phyloP scores from a whole-genome alignment of 2,329 filamentous ascomycete genomes.

The Neurospora sp. region DNA sequence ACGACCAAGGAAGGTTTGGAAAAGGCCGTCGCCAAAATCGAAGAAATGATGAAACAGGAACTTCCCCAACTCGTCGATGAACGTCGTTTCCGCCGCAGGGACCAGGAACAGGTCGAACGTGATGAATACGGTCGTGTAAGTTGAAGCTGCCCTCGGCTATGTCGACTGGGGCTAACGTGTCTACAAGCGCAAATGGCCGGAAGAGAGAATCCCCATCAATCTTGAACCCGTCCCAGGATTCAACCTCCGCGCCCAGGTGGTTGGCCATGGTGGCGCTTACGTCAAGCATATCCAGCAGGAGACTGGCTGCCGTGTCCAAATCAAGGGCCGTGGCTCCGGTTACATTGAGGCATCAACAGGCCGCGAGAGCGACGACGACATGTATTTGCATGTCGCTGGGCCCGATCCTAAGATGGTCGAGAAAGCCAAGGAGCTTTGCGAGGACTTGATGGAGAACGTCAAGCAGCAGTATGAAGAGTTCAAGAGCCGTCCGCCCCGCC shows the following conservation, averaged over 20 bases:
- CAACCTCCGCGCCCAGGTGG: conserved; percentile 91
- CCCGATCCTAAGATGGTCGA: conserved; percentile 81
- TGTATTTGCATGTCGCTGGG: conserved; percentile 93
- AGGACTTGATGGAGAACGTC: conserved; percentile 79
- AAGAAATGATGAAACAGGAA: conserved; percentile 94
- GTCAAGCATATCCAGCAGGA: conserved; percentile 98
- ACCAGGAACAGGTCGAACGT: conserved; percentile 65
- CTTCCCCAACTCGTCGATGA: conserved; percentile 93
- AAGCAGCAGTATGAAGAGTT: conserved; percentile 84
- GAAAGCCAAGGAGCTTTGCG: conserved; percentile 77
- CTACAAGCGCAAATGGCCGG: conserved; percentile 89
- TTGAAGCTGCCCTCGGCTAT: conserved; percentile 1
- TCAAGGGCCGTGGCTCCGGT: conserved; percentile 91
- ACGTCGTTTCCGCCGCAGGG: conserved; percentile 28
- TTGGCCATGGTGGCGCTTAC: conserved; percentile 87
- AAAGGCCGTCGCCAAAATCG: conserved; percentile 74
- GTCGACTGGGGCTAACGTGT: conserved; percentile 13
- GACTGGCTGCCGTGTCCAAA: conserved; percentile 91
- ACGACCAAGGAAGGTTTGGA: conserved; percentile 88
- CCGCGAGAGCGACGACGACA: conserved; percentile 84
- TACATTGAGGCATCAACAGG: conserved; percentile 87
- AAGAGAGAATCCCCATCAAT: conserved; percentile 85
- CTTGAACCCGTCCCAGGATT: conserved; percentile 90
- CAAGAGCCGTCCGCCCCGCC: conserved; percentile 69
- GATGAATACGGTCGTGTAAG: conserved; percentile 81